Conservation (phyloP, 192 early-diverging fungal species). For the Rhizophagus prolifer region DNA sequence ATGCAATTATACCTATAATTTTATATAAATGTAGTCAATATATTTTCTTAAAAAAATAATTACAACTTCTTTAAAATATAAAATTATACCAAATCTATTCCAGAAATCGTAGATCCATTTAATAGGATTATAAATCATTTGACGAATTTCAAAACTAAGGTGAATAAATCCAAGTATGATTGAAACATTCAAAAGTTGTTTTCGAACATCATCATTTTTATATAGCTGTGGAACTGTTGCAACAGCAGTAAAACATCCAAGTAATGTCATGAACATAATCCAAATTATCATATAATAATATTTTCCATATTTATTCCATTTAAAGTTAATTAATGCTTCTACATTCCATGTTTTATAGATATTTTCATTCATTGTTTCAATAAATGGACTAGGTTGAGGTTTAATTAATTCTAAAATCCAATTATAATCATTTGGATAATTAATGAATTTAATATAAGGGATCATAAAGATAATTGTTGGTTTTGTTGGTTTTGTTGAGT, state of each 20-base stretch:
- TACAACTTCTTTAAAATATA: no score
- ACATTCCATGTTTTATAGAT: neutral
- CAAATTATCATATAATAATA: neutral
- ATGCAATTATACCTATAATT: neutral
- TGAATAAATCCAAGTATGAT: neutral
- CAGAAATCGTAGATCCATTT: neutral
- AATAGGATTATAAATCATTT: neutral
- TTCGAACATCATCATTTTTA: neutral
- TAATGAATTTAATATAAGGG: no score
- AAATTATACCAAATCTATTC: slow-evolving; percentile 3
- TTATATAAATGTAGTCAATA: neutral
- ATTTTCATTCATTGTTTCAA: neutral
- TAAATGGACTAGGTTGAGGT: slow-evolving; percentile 6
- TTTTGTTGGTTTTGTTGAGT: no score
- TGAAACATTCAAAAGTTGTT: neutral
- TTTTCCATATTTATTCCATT: neutral
- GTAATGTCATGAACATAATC: neutral
- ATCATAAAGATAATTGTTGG: no score
- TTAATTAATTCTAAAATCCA: neutral
- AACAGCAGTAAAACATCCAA: neutral
- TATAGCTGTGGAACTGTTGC: neutral
- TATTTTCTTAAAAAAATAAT: neutral
- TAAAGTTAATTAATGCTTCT: neutral
- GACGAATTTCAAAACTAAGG: neutral
- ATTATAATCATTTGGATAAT: no score